phyloP scores from a whole-genome alignment of 2,329 filamentous ascomycete genomes.

The Claviceps sp. region DNA sequence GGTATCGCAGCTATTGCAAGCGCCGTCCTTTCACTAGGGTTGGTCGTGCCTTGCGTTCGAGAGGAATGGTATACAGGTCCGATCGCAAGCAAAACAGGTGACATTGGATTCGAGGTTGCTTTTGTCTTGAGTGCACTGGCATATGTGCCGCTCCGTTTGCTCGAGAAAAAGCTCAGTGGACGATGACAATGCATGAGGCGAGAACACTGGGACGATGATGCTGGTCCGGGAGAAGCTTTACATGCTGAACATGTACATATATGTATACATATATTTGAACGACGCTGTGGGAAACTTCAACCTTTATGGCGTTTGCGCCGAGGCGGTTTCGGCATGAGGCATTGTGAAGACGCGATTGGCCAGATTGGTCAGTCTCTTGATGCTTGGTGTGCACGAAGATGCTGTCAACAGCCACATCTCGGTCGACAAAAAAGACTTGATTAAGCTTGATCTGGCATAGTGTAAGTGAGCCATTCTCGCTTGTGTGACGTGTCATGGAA shows the following conservation, averaged over 20 bases:
- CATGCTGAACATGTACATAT: neutral
- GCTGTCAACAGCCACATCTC: too few relatives aligned
- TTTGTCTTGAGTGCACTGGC: constrained; percentile 35
- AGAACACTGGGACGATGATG: neutral
- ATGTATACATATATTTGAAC: too few relatives aligned
- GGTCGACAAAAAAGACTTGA: too few relatives aligned
- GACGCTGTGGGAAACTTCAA: too few relatives aligned
- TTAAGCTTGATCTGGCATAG: constrained; percentile 7
- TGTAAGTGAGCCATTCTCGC: constrained; percentile 21
- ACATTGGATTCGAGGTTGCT: constrained; percentile 53
- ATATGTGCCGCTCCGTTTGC: constrained; percentile 33
- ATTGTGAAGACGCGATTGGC: too few relatives aligned
- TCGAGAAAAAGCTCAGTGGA: constrained; percentile 25
- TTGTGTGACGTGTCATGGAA: neutral
- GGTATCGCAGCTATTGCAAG: constrained; percentile 34
- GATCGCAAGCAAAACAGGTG: constrained; percentile 44
- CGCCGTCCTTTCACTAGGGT: constrained; percentile 30
- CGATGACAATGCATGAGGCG: constrained; percentile 2
- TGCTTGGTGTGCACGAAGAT: too few relatives aligned
- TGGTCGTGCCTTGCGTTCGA: constrained; percentile 46
- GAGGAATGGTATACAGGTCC: constrained; percentile 50
- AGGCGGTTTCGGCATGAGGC: too few relatives aligned
- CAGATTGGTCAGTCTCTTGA: too few relatives aligned
- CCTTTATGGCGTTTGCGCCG: too few relatives aligned
- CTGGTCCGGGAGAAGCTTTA: neutral